Percentiles rank a stretch among this genome's conserved stretches.
phyloP scores from a whole-genome alignment of 2,329 filamentous ascomycete species.

The Sporothrix globosa region DNA sequence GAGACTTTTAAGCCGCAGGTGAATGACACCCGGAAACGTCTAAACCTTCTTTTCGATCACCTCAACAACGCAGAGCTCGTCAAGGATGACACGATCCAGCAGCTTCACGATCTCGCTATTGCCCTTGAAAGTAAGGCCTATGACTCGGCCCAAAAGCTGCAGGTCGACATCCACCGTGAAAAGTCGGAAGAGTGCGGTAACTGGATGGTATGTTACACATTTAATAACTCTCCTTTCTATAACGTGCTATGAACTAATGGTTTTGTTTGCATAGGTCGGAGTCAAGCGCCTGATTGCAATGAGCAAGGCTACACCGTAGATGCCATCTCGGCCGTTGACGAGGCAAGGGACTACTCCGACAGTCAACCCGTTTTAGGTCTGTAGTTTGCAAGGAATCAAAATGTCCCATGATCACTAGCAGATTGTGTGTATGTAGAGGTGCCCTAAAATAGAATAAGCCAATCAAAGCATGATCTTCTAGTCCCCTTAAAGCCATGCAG shows the following conservation, averaged over 20 bases:
- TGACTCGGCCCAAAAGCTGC: conserved; percentile 66
- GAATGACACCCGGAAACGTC: conserved; percentile 88
- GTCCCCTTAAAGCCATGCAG: no score
- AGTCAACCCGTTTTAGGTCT: background rate
- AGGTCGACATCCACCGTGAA: conserved; percentile 75
- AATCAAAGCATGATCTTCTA: background rate
- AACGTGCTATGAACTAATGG: background rate
- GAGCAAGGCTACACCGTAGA: conserved; percentile 64
- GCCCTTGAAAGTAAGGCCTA: conserved; percentile 72
- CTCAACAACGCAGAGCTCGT: conserved; percentile 94
- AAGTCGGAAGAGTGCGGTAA: conserved; percentile 80
- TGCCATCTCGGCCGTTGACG: background rate
- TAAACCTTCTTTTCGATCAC: conserved; percentile 94
- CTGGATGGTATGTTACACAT: conserved; percentile 72
- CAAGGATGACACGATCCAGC: conserved; percentile 73
- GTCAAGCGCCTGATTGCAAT: conserved; percentile 60
- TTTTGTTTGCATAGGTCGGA: conserved; percentile 23
- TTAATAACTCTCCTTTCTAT: background rate
- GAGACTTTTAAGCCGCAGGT: conserved; percentile 86
- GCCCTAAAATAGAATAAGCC: background rate
- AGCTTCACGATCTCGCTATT: conserved; percentile 65
- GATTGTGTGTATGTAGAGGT: background rate
- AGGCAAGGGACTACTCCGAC: background rate
- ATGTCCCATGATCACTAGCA: background rate
- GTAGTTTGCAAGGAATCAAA: background rate